Base-by-base conservation (phyloP, 805 yeast species). In the Zygosaccharomyces kombuchaensis region DNA sequence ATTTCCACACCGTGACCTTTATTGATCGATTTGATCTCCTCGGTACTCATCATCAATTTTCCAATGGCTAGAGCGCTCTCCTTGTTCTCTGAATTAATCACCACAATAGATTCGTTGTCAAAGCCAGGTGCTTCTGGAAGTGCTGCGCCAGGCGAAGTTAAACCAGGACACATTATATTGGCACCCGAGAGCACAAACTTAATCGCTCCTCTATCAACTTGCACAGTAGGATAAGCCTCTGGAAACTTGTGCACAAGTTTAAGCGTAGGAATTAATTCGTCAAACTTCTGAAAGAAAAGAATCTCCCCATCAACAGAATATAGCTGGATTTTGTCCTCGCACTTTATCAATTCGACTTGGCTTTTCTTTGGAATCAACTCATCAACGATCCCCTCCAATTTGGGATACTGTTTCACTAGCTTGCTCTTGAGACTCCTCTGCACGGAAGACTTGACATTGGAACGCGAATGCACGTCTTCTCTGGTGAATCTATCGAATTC, bases 141-240 rank as follows among this genome's bases (percentile, higher is more conserved):
- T 44, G 69, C 67, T 16, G 95, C 96, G 34, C 96, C 96, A 2
- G 83, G 75, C 14, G 93, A 81, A 0, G 96, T 88, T 52, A 88
- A 74, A 14, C 96, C 96, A 2, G 96, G 96, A 67, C 96, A 90
- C 98, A 90, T 90, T 59, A 90, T 86, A 60, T 90, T 90, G 23
- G 97, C 96, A 46, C 97, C 98, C 3, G 95, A 84, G n/a, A 90
- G 70, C 21, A 90, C 93, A 60, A 90, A 90, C 67, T 90, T 90
- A 64, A 90, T 90, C 42, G 98, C 98, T 47, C 98, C 98, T 63
- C 96, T 77, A 60, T 90, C 98, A 9, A 91, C 97, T 61, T 82
- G 86, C 36, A 90, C 95, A 29, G 77, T 70, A 17, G 96, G 96
- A 69, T 90, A 90, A 30, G 82, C 78, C 8, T 76, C 74, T 4